Conservation (phyloP, 305 asterid genomes). For the Plantago coronopus region DNA sequence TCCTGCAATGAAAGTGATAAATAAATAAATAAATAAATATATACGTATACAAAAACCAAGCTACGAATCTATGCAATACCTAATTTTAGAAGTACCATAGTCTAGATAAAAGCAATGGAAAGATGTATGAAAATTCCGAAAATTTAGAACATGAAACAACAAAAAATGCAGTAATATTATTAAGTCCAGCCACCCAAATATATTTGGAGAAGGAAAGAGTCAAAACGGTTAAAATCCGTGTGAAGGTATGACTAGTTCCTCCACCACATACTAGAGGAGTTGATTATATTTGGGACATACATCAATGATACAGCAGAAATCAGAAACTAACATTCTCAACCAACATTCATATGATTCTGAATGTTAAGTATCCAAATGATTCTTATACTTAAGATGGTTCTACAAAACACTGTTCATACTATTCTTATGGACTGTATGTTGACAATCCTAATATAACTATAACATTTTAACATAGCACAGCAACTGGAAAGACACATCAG, state of each 20-base stretch:
- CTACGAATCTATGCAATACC: not conserved
- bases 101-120: slow-evolving; percentile 10
- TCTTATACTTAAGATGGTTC: too few species aligned
- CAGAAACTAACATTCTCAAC: not conserved
- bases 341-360: too few species aligned
- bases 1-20: slow-evolving; percentile 48
- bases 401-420: slow-evolving; percentile 5
- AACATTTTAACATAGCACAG: not conserved
- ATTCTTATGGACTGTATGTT: not conserved
- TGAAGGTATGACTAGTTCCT: too few species aligned
- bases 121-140: not conserved
- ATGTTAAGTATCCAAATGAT: too few species aligned
- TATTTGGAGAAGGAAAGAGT: not conserved
- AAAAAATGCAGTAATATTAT: not conserved
- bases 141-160: slow-evolving; percentile 3
- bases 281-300: too few species aligned
- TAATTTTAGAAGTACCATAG: not conserved
- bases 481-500: slow-evolving; percentile 1
- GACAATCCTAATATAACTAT: not conserved
- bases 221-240: too few species aligned
- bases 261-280: too few species aligned
- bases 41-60: too few species aligned
- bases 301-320: not conserved
- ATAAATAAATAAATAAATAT: slow-evolving; percentile 22
- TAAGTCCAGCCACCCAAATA: slow-evolving; percentile 10